A percentile compares a stretch with the other conserved stretches of the same genome.
phyloP scores from a whole-genome alignment of 345 rosid genomes.

The Psidium guajava region DNA sequence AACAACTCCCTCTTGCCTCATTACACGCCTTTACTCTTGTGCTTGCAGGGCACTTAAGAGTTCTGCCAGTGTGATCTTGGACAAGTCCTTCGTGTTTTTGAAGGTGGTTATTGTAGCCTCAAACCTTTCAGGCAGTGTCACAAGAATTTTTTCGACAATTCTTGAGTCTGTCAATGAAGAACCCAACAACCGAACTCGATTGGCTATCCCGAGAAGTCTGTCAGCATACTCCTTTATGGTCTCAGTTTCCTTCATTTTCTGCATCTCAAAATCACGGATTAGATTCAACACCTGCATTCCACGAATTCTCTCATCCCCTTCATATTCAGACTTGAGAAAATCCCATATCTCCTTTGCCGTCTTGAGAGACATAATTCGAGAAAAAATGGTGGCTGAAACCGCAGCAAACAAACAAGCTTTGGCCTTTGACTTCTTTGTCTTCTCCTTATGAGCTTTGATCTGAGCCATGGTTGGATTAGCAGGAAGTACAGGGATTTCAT shows the following conservation, averaged over 20 bases:
- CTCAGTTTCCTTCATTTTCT: not conserved
- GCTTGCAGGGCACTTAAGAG: no score
- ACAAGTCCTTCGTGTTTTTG: no score
- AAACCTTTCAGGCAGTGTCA: not conserved
- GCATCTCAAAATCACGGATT: no score
- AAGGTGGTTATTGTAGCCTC: no score
- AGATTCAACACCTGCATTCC: not conserved
- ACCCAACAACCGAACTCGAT: not conserved
- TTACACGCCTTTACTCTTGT: no score
- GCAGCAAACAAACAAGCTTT: not conserved
- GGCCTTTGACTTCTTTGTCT: not conserved
- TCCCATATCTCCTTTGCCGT: slow-evolving; percentile 1
- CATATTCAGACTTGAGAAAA: not conserved
- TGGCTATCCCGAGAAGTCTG: not conserved
- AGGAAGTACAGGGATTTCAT: not conserved
- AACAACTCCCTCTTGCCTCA: no score
- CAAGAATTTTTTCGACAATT: not conserved
- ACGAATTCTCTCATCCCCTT: not conserved
- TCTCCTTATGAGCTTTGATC: not conserved
- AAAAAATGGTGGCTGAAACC: not conserved
- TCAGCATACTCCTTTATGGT: not conserved
- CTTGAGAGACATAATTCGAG: not conserved
- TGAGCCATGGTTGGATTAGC: not conserved
- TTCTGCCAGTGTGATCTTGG: no score
- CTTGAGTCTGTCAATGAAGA: not conserved